phyloP scores from a whole-genome alignment of 495 filamentous ascomycete species.

The Physcia stellaris region DNA sequence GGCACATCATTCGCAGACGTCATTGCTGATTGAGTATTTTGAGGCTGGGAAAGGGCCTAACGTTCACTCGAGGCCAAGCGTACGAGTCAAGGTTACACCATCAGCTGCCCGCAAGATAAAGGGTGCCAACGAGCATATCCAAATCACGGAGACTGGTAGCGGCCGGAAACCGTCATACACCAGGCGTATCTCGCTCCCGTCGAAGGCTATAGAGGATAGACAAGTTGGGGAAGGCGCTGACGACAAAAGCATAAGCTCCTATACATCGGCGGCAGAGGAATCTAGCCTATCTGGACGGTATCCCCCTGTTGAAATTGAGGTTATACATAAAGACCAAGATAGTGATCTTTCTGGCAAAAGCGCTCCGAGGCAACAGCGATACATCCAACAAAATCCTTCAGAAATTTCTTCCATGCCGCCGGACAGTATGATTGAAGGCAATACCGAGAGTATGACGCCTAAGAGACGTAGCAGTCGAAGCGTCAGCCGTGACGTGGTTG shows the following conservation, averaged over 20 bases:
- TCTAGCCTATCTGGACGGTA: constrained; percentile 52
- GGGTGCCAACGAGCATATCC: constrained; percentile 54
- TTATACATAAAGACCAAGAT: constrained; percentile 41
- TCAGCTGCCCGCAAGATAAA: constrained; percentile 44
- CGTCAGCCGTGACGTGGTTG: constrained; percentile 32
- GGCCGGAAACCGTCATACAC: constrained; percentile 51
- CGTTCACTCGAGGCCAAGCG: constrained; percentile 64
- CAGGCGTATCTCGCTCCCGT: constrained; percentile 46
- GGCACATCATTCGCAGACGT: constrained; percentile 65
- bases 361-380: constrained; percentile 40
- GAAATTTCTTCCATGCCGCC: constrained; percentile 86
- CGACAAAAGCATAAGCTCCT: constrained; percentile 45
- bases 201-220: constrained; percentile 39
- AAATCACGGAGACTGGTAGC: constrained; percentile 65
- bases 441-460: constrained; percentile 26
- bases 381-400: constrained; percentile 46
- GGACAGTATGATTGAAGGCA: constrained; percentile 76
- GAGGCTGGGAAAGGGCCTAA: constrained; percentile 64
- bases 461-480: constrained; percentile 46
- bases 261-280: constrained; percentile 64
- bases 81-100: constrained; percentile 88
- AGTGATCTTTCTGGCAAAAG: constrained; percentile 42
- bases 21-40: constrained; percentile 95
- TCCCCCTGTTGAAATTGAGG: constrained; percentile 73
- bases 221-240: constrained; percentile 34